Conservation (phyloP, 164 flowering plant genomes). For the Kingdonia uniflora region DNA sequence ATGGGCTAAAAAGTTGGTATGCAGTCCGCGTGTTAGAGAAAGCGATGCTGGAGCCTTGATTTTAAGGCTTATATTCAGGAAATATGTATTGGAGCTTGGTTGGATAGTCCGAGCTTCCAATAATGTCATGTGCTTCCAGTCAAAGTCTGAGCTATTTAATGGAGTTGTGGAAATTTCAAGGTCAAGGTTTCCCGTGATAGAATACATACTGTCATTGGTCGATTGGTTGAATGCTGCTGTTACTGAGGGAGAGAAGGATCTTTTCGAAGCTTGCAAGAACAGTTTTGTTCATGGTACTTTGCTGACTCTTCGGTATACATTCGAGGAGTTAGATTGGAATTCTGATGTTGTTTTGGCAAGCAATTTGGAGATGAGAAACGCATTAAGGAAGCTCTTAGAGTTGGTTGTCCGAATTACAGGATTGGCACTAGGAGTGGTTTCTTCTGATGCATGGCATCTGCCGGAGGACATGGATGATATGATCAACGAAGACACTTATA, state of each 20-base stretch:
- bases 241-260: slow-evolving; percentile 79
- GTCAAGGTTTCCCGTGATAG: slow-evolving; percentile 37
- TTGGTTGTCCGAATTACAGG: slow-evolving; percentile 74
- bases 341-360: slow-evolving; percentile 46
- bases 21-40: slow-evolving; percentile 98
- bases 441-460: slow-evolving; percentile 93
- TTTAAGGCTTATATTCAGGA: slow-evolving; percentile 71
- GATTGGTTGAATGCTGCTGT: slow-evolving; percentile 70
- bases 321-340: slow-evolving; percentile 94
- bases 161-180: slow-evolving; percentile 15
- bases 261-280: slow-evolving; percentile 75
- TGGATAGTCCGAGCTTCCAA: slow-evolving; percentile 58
- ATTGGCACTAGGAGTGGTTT: slow-evolving; percentile 93
- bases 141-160: slow-evolving; percentile 20
- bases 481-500: slow-evolving; percentile 43
- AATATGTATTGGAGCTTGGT: slow-evolving; percentile 82
- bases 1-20: slow-evolving; percentile 79
- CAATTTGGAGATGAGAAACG: slow-evolving; percentile 52
- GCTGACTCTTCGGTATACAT: slow-evolving; percentile 83
- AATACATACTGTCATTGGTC: slow-evolving; percentile 60
- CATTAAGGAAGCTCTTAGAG: slow-evolving; percentile 55
- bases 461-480: slow-evolving; percentile 82
- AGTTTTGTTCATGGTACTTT: slow-evolving; percentile 97
- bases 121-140: slow-evolving; percentile 25
- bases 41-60: slow-evolving; percentile 97